Evolutionary conservation across 805 yeast genomes (phyloP).

Genomic region (Kazachstania africana): DNA sequence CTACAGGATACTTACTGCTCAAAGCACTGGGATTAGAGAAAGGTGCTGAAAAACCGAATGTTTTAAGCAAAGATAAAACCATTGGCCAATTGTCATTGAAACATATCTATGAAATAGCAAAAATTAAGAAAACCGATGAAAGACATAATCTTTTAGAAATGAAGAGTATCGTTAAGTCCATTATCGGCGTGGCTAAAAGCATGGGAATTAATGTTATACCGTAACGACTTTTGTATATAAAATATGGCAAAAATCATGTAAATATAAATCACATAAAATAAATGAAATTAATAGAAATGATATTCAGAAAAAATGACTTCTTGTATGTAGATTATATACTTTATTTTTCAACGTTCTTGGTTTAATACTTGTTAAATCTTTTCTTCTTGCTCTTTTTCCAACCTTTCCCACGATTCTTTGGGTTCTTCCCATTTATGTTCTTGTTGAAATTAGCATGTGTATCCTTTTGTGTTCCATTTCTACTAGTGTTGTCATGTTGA

Average conservation of each 20-base stretch:
- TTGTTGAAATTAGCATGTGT: conserved; percentile 4
- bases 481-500: conserved; percentile 1
- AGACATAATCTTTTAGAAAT: conserved; percentile 61
- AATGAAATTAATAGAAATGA: background rate
- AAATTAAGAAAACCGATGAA: conserved; percentile 79
- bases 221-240: conserved; percentile 17
- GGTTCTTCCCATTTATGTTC: conserved; percentile 11
- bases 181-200: conserved; percentile 79
- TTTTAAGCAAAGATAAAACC: conserved; percentile 13
- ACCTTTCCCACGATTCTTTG: too few species aligned
- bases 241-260: background rate
- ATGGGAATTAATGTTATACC: conserved; percentile 78
- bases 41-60: conserved; percentile 54
- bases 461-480: background rate
- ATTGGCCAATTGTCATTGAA: conserved; percentile 69
- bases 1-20: conserved; percentile 75
- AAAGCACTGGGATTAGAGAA: conserved; percentile 62
- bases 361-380: conserved; percentile 14
- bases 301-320: too few species aligned
- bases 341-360: too few species aligned
- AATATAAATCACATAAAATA: background rate
- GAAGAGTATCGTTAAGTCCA: conserved; percentile 67
- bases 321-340: too few species aligned
- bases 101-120: conserved; percentile 90
- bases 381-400: conserved; percentile 23